Percentiles rank a stretch among this genome's conserved stretches.
Conservation (phyloP, 306 rosid genomes). For the Ormosia semicastrata region DNA sequence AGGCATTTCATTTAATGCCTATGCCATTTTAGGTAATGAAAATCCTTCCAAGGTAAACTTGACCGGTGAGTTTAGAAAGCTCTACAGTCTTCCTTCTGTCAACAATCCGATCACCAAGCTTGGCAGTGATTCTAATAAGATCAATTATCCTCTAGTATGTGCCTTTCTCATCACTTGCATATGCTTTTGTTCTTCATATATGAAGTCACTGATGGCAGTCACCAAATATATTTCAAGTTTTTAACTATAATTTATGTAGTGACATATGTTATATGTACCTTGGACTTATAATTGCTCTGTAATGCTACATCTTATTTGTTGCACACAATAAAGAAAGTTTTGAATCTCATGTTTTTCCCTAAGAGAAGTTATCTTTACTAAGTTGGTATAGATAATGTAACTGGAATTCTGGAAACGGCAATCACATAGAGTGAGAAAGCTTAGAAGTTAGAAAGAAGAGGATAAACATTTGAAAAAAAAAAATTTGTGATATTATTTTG, state of each 20-base stretch:
- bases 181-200: not conserved
- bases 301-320: not conserved
- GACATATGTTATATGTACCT: not conserved
- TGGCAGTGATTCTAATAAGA: conserved; percentile 61
- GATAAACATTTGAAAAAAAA: too few relatives aligned
- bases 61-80: conserved; percentile 69
- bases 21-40: conserved; percentile 55
- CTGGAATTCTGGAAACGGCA: not conserved
- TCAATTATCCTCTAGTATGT: conserved; percentile 73
- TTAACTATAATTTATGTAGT: not conserved
- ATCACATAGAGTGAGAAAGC: not conserved
- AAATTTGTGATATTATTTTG: too few relatives aligned
- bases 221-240: not conserved
- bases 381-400: conserved; percentile 3
- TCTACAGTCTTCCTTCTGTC: conserved; percentile 63
- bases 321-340: not conserved
- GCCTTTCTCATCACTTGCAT: not conserved
- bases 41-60: conserved; percentile 56
- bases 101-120: conserved; percentile 66
- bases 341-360: not conserved
- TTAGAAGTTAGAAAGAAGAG: not conserved
- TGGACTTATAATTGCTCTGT: not conserved
- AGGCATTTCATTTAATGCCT: not conserved
- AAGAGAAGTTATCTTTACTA: not conserved
- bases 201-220: not conserved